Evolutionary conservation across 2,329 filamentous ascomycete species (phyloP).

Genomic region (Diaporthe nobilis): DNA sequence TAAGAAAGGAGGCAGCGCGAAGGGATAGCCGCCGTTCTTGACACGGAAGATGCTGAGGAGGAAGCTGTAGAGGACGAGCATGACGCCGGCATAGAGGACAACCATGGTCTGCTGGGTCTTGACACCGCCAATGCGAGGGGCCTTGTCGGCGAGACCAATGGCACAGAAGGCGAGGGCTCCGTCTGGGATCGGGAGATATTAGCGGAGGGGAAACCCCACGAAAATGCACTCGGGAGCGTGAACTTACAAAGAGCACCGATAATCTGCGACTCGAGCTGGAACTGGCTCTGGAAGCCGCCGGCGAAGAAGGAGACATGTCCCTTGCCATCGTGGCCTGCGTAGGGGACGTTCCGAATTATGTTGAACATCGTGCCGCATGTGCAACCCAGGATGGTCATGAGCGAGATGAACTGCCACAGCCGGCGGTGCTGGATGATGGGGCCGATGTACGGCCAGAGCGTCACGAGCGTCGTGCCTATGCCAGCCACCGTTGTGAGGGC

Average conservation of each 20-base stretch:
- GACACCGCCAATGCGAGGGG: slow-evolving; percentile 86
- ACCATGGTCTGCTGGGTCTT: slow-evolving; percentile 86
- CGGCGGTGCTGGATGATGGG: slow-evolving; percentile 92
- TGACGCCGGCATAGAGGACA: slow-evolving; percentile 81
- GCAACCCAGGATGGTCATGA: slow-evolving; percentile 92
- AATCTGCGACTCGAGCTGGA: slow-evolving; percentile 95
- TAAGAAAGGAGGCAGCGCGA: slow-evolving; percentile 91
- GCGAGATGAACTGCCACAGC: slow-evolving; percentile 90
- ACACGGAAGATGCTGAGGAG: slow-evolving; percentile 92
- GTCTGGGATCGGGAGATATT: slow-evolving; percentile 49
- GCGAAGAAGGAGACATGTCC: slow-evolving; percentile 94
- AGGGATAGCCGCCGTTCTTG: slow-evolving; percentile 96
- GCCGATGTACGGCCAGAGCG: slow-evolving; percentile 83
- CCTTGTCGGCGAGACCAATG: slow-evolving; percentile 92
- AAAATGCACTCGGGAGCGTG: slow-evolving; percentile 10
- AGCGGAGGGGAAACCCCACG: slow-evolving; percentile 38
- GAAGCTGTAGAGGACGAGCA: slow-evolving; percentile 93
- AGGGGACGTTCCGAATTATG: slow-evolving; percentile 95
- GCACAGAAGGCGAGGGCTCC: slow-evolving; percentile 89
- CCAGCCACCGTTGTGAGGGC: slow-evolving; percentile 79
- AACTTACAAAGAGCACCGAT: slow-evolving; percentile 88
- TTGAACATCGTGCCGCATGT: slow-evolving; percentile 99
- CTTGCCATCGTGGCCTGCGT: slow-evolving; percentile 86
- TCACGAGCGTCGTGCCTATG: slow-evolving; percentile 75
- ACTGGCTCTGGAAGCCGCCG: slow-evolving; percentile 92